Percentiles rank a stretch among this genome's conserved stretches.
phyloP scores from a whole-genome alignment of 352 stramenopile species.

The Globisporangium canariense region DNA sequence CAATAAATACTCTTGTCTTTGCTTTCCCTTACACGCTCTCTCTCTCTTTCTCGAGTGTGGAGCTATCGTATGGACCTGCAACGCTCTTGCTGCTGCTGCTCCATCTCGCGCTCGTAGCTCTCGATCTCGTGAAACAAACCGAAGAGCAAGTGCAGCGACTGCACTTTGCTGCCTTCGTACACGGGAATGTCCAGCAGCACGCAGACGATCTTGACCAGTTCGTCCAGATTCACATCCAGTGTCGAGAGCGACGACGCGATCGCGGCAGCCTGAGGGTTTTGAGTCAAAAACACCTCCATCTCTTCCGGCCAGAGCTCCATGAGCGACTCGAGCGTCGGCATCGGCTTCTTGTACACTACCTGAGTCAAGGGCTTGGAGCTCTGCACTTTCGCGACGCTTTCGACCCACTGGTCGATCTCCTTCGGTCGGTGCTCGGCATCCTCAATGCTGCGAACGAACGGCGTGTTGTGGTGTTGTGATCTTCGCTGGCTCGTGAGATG shows the following conservation, averaged over 20 bases:
- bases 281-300: slow-evolving; percentile 66
- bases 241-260: slow-evolving; percentile 29
- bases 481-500: slow-evolving; percentile 50
- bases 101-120: slow-evolving; percentile 46
- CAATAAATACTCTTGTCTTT: slow-evolving; percentile 8
- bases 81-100: slow-evolving; percentile 11
- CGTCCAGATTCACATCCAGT: slow-evolving; percentile 82
- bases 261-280: slow-evolving; percentile 11
- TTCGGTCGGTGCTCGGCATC: slow-evolving; percentile 77
- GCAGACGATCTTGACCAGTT: slow-evolving; percentile 86
- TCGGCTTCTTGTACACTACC: slow-evolving; percentile 85
- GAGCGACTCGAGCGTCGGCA: slow-evolving; percentile 82
- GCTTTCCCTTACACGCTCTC: neutral
- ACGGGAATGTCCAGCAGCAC: slow-evolving; percentile 92
- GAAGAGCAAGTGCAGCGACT: slow-evolving; percentile 92
- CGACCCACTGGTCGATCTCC: slow-evolving; percentile 92
- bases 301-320: slow-evolving; percentile 91
- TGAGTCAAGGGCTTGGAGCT: slow-evolving; percentile 66
- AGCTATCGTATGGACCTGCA: slow-evolving; percentile 16
- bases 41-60: neutral
- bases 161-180: slow-evolving; percentile 65
- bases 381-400: slow-evolving; percentile 89
- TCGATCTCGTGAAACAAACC: slow-evolving; percentile 84
- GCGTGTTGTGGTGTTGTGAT: slow-evolving; percentile 29
- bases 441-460: slow-evolving; percentile 86